A percentile compares a stretch with the other conserved stretches of the same genome.
Conservation (phyloP, 768 basidiomycete genomes). For the Pisolithus marmoratus region DNA sequence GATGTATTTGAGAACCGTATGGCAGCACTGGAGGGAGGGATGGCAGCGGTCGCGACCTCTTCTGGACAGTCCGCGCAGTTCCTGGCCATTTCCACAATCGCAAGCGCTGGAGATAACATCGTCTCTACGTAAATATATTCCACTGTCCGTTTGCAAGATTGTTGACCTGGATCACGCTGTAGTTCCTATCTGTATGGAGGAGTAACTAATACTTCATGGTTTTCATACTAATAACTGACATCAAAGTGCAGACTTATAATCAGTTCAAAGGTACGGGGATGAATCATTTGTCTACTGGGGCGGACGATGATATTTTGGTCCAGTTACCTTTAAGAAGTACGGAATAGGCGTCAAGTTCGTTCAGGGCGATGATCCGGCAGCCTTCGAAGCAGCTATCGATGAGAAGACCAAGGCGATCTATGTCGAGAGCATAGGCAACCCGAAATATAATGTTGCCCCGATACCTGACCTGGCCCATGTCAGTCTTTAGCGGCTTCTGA, state of each 20-base stretch:
- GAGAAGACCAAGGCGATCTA: slow-evolving; percentile 54
- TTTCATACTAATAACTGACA: background rate
- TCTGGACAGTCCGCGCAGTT: slow-evolving; percentile 63
- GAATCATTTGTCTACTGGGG: background rate
- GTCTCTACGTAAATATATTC: slow-evolving; percentile 42
- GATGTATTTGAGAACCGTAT: slow-evolving; percentile 64
- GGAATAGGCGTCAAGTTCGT: slow-evolving; percentile 55
- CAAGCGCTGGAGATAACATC: slow-evolving; percentile 57
- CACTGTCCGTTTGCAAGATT: background rate
- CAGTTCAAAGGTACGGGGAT: slow-evolving; percentile 49
- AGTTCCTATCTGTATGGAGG: slow-evolving; percentile 58
- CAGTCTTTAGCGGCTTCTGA: too few relatives aligned
- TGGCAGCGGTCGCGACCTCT: slow-evolving; percentile 49
- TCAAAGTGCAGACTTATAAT: slow-evolving; percentile 44
- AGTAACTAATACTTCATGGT: slow-evolving; percentile 27
- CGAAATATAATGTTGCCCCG: slow-evolving; percentile 50
- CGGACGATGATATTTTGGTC: background rate
- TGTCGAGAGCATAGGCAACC: slow-evolving; percentile 60
- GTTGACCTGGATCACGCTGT: background rate
- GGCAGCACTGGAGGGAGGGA: slow-evolving; percentile 58
- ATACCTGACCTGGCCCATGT: slow-evolving; percentile 54
- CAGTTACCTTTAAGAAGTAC: slow-evolving; percentile 51
- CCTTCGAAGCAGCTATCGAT: slow-evolving; percentile 50
- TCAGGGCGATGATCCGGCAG: slow-evolving; percentile 37
- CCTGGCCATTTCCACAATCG: slow-evolving; percentile 49